Percentiles rank a stretch among this genome's conserved stretches.
These are phyloP conservation scores for Raphanus sativus DNA, from an alignment of 345 rosid genomes.

Conservation along the genomic window DNA sequence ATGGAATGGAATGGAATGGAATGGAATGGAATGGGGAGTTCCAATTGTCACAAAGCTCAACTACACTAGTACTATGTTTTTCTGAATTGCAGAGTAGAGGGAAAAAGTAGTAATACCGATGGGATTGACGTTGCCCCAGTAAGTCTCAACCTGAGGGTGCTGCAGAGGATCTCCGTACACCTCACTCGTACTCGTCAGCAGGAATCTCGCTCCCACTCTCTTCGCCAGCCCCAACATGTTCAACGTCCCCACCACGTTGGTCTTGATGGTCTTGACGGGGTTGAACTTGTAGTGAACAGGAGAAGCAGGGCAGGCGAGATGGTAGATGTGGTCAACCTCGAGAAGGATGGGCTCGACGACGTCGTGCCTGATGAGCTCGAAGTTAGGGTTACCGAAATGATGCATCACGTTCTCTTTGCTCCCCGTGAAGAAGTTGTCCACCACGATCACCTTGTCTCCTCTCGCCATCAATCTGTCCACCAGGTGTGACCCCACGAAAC, in stretches of 20 bases:
- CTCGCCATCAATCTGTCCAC: constrained; percentile 93
- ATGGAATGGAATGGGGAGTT: too few species aligned
- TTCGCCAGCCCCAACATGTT: constrained; percentile 97
- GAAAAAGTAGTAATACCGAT: constrained; percentile 46
- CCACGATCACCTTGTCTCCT: constrained; percentile 96
- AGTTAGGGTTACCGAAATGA: constrained; percentile 86
- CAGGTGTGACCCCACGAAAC: constrained; percentile 95
- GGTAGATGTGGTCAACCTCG: constrained; percentile 99
- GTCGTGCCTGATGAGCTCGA: constrained; percentile 92
- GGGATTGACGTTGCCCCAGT: constrained; percentile 99
- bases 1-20: too few species aligned
- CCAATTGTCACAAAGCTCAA: too few species aligned
- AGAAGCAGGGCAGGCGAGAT: constrained; percentile 96
- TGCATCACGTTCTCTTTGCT: constrained; percentile 97
- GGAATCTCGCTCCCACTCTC: constrained; percentile 87
- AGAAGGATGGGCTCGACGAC: constrained; percentile 89
- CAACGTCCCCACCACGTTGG: constrained; percentile 93
- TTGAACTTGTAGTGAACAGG: constrained; percentile 98
- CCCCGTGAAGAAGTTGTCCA: constrained; percentile 97
- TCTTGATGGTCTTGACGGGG: constrained; percentile 97
- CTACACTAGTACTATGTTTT: not conserved
- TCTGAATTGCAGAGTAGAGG: too few species aligned
- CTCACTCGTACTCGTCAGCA: constrained; percentile 95
- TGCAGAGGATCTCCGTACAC: constrained; percentile 99
- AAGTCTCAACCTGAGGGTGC: constrained; percentile 98